Base-by-base conservation (phyloP, 2,329 filamentous ascomycete species). In the Didymosphaeria variabile region DNA sequence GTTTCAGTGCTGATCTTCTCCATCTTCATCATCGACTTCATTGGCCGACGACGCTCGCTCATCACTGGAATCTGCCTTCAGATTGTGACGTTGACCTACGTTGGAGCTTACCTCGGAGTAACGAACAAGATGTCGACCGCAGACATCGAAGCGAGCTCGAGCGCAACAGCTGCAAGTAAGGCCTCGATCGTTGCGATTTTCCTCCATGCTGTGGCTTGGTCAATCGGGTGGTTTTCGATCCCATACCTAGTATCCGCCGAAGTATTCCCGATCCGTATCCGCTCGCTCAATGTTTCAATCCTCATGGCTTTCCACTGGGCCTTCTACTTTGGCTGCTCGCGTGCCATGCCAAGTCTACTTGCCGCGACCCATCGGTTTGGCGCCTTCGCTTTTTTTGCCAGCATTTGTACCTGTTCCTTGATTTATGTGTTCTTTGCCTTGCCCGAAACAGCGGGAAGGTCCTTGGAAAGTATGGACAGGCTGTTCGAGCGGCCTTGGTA, bases 221-320 rank as follows among this genome's bases (percentile, higher is more conserved):
- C 80, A 0, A 79, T 84, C n/a, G 81, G 82, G 0, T 83, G 79
- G 80, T 82, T 82, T 61, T 77, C 74, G 0, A 79, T 82, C 15
- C 80, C 81, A 5, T 83, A 83, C 55, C 68, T 82, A 2, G 74
- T 83, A n/a, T 80, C 77, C 2, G 78, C 81, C 0, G 81, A 84
- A 65, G 77, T 82, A 0, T 82, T 82, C 34, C 81, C 80, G 0
- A 70, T 82, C 0, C 71, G 77, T 1, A 79, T 83, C 15, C 77
- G 81, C 3, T 78, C 79, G 0, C 67, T 81, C 23, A 78, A 77
- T 12, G 75, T 79, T 0, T 79, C 80, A 0, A 70, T 83, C 7
- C 67, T 80, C 3, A 83, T 82, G 80, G 79, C 77, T 17, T 77
- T 82, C 31, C 80, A 83, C 26, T 83, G 74, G 74, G 72, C 69